Evolutionary conservation across 2,329 filamentous ascomycete species (phyloP).

Genomic region (Hypoxylon sp.): DNA sequence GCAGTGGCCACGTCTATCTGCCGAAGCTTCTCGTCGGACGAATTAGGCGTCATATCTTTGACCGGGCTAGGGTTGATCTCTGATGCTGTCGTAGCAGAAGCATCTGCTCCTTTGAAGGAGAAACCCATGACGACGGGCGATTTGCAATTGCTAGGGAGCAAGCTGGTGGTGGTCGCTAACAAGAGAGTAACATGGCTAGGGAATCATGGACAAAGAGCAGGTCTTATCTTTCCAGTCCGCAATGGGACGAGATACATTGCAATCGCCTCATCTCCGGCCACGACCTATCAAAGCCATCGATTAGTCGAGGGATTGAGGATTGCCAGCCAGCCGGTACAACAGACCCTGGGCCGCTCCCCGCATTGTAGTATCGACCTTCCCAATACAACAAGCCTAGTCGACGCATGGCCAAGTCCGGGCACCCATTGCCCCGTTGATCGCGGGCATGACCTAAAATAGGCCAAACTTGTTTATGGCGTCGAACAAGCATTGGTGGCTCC

Average conservation of each 20-base stretch:
- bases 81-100: slow-evolving; percentile 28
- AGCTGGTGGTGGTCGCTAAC: slow-evolving; percentile 12
- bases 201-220: slow-evolving; percentile 10
- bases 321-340: slow-evolving; percentile 27
- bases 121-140: slow-evolving; percentile 32
- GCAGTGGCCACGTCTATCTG: slow-evolving; percentile 45
- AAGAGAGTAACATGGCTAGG: slow-evolving; percentile 2
- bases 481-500: slow-evolving; percentile 30
- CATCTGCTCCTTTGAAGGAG: slow-evolving; percentile 27
- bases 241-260: slow-evolving; percentile 16
- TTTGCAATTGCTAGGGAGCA: slow-evolving; percentile 24
- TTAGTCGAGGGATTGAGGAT: slow-evolving; percentile 21
- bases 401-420: slow-evolving; percentile 26
- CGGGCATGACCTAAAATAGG: slow-evolving; percentile 11
- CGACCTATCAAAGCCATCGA: slow-evolving; percentile 29
- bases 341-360: slow-evolving; percentile 23
- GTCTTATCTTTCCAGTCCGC: slow-evolving; percentile 36
- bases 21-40: slow-evolving; percentile 43
- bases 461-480: slow-evolving; percentile 26
- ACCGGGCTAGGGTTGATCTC: slow-evolving; percentile 39
- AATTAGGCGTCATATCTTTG: slow-evolving; percentile 30
- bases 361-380: slow-evolving; percentile 41
- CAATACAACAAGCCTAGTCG: slow-evolving; percentile 25
- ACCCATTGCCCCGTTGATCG: slow-evolving; percentile 16
- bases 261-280: slow-evolving; percentile 20